These are phyloP conservation scores for Terfezia boudieri DNA, from an alignment of 495 filamentous ascomycete species.

Conservation along the genomic window DNA sequence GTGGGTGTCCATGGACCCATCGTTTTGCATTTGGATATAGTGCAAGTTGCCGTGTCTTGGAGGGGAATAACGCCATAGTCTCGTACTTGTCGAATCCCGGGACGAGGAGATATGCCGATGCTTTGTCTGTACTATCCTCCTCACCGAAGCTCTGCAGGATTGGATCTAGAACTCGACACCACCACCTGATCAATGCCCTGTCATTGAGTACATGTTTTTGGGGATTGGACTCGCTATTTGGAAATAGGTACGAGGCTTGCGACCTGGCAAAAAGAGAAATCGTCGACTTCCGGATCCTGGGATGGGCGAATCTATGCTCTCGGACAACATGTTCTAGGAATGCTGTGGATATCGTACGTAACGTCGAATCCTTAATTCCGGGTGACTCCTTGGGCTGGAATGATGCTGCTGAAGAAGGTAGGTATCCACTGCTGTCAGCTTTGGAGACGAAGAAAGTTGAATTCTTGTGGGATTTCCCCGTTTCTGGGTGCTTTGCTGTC, in stretches of 20 bases:
- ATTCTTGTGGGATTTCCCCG: slow-evolving; percentile 35
- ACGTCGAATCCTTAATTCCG: slow-evolving; percentile 29
- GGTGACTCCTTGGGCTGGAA: slow-evolving; percentile 3
- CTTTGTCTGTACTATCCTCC: slow-evolving; percentile 15
- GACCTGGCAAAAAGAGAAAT: slow-evolving; percentile 82
- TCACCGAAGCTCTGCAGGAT: slow-evolving; percentile 27
- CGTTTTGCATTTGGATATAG: slow-evolving; percentile 24
- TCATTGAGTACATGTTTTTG: slow-evolving; percentile 91
- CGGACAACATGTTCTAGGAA: slow-evolving; percentile 57
- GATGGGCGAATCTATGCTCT: slow-evolving; percentile 41
- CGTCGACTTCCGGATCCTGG: slow-evolving; percentile 29
- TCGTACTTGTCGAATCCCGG: slow-evolving; percentile 65
- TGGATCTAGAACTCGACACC: slow-evolving; percentile 70
- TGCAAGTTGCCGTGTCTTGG: slow-evolving; percentile 1
- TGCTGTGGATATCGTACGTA: slow-evolving; percentile 45
- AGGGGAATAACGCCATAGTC: slow-evolving; percentile 36
- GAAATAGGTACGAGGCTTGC: slow-evolving; percentile 87
- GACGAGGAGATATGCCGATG: slow-evolving; percentile 60
- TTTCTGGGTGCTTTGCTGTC: slow-evolving; percentile 25
- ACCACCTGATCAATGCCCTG: slow-evolving; percentile 75
- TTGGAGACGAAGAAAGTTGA: slow-evolving; percentile 83
- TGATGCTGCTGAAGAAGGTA: slow-evolving; percentile 24
- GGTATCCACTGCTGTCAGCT: slow-evolving; percentile 82
- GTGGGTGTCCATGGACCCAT: slow-evolving; percentile 34
- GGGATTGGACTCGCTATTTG: slow-evolving; percentile 62